phyloP scores from a whole-genome alignment of 2,329 filamentous ascomycete species.

The Diaporthe citri region DNA sequence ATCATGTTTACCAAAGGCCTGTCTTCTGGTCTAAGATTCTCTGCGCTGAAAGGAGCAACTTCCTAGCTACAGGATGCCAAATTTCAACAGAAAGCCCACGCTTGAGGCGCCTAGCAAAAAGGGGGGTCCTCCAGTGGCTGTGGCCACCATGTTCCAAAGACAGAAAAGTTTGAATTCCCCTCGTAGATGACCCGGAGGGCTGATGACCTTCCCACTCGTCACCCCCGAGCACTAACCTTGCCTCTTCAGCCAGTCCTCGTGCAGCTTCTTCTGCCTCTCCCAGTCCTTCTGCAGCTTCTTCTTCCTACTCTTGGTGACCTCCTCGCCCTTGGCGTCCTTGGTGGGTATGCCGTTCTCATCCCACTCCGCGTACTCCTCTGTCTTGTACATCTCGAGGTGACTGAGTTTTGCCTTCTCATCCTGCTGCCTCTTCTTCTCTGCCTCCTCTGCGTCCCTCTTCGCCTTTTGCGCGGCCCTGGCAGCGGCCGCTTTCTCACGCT shows the following conservation, averaged over 20 bases:
- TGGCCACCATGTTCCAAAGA: background rate
- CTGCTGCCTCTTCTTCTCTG: slow-evolving; percentile 56
- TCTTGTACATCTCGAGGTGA: slow-evolving; percentile 50
- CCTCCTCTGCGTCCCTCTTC: slow-evolving; percentile 49
- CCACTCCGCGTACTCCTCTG: slow-evolving; percentile 69
- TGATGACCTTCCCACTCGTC: background rate
- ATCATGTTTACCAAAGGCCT: background rate
- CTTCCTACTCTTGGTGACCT: slow-evolving; percentile 72
- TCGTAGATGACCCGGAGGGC: background rate
- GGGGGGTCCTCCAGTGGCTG: background rate
- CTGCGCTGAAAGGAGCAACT: background rate
- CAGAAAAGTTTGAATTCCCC: background rate
- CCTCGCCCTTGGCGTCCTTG: slow-evolving; percentile 70
- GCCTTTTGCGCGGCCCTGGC: slow-evolving; percentile 60
- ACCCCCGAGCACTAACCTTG: slow-evolving; percentile 1
- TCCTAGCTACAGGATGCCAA: background rate
- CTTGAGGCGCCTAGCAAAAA: slow-evolving; percentile 7
- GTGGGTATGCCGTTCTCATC: slow-evolving; percentile 75
- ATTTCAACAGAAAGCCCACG: background rate
- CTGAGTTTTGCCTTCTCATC: slow-evolving; percentile 50
- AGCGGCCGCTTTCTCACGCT: slow-evolving; percentile 64
- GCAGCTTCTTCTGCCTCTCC: slow-evolving; percentile 77
- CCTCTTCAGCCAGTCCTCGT: slow-evolving; percentile 62
- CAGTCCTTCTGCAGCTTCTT: slow-evolving; percentile 80
- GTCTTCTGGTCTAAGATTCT: background rate